Percentiles rank a stretch among this genome's conserved stretches.
These are phyloP conservation scores for Bacterosira constricta DNA, from an alignment of 108 stramenopile genomes.

Conservation along the genomic window DNA sequence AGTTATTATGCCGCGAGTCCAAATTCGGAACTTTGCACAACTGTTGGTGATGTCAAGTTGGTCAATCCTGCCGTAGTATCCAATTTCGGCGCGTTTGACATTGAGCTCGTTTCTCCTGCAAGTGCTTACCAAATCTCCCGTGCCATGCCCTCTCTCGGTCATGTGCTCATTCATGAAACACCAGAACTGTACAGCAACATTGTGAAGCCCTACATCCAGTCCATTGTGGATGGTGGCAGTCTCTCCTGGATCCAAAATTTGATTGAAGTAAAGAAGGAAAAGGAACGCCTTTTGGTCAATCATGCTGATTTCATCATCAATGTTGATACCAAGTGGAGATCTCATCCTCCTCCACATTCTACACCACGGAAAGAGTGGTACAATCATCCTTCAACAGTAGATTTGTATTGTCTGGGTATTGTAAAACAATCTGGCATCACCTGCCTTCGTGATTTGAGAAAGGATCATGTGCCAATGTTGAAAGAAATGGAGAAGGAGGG, in stretches of 20 bases:
- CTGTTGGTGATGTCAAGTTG: neutral
- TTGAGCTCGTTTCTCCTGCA: constrained; percentile 65
- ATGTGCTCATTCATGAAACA: constrained; percentile 52
- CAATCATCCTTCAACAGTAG: constrained; percentile 32
- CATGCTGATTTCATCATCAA: constrained; percentile 65
- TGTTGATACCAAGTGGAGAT: constrained; percentile 82
- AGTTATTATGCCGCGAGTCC: constrained; percentile 56
- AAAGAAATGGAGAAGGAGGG: constrained; percentile 49
- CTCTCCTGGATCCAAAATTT: constrained; percentile 58
- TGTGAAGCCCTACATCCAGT: constrained; percentile 48
- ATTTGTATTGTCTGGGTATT: constrained; percentile 76
- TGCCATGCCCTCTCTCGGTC: constrained; percentile 51
- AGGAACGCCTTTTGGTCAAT: constrained; percentile 64
- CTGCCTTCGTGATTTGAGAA: constrained; percentile 63
- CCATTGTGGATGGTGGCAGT: constrained; percentile 51
- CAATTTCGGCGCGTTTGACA: constrained; percentile 39
- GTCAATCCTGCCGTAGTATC: neutral
- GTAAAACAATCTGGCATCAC: constrained; percentile 48
- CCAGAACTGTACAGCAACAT: constrained; percentile 49
- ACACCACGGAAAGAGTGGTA: constrained; percentile 45
- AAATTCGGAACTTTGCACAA: neutral
- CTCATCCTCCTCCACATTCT: constrained; percentile 53
- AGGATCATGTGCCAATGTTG: constrained; percentile 63
- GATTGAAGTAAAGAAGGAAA: constrained; percentile 57
- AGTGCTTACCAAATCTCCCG: constrained; percentile 48